Base-by-base conservation (phyloP, 2,329 filamentous ascomycete species). In the Helotiales sp. region DNA sequence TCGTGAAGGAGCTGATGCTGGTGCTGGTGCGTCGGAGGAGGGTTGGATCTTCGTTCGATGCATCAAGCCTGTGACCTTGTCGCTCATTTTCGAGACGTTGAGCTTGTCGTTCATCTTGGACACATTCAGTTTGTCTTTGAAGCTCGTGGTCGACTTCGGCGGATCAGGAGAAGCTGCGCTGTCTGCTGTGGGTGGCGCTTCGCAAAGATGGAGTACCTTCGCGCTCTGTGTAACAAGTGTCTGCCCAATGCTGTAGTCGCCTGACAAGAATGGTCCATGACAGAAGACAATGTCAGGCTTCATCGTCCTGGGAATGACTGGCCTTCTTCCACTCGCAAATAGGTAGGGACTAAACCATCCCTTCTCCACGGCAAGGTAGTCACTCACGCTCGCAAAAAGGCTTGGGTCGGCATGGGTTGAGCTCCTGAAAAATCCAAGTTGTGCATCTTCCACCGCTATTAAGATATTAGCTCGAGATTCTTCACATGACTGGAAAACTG, bases 211-310 rank as follows among this genome's bases (percentile, higher is more conserved):
- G 30, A 60, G 53, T 13, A 60, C 53, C 29, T 53, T 57, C 7
- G 57, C 57, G 42, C 53, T 60, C 50, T 60, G 57, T 29, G 53
- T 54, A 38, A 60, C 57, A 17, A 60, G 57, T n/a, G 57, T 60
- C 25, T 60, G 49, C 24, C 53, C 57, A 24, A 60, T 24, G 27
- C 34, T 29, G 36, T 60, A 60, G 31, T 60, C 57, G 33, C 57
- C 57, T 13, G 54, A 51, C 38, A 60, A 40, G 44, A 60, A 60
- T 17, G 57, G 57, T 38, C 57, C 57, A 42, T 60, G 57, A 36
- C 57, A 60, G 22, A 60, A 60, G 25, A 60, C 49, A 30, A 60
- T 33, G 31, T 60, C 57, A 24, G 53, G 57, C 29, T 56, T 60
- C 57, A 60, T 57, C 15, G 53, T 51, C 53, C 57, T 54, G 2